Conservation (phyloP, 2,329 filamentous ascomycete genomes). For the Cladorrhinum sp. region DNA sequence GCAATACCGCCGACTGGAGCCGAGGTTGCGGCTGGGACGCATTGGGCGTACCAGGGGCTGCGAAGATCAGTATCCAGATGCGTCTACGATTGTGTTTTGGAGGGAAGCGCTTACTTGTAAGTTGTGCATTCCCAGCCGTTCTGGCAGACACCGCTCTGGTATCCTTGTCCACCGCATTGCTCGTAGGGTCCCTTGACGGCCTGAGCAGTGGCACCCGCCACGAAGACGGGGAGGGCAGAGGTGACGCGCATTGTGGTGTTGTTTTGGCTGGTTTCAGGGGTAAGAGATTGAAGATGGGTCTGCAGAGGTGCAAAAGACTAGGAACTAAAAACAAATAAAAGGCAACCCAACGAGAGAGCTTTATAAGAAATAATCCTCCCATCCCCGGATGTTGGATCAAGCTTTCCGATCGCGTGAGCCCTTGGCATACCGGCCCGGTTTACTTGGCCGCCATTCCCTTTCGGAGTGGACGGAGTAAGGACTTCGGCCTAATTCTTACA, state of each 20-base stretch:
- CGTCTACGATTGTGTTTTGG: too few relatives aligned
- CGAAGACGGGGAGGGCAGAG: conserved; percentile 10
- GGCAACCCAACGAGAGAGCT: not conserved
- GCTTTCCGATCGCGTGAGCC: not conserved
- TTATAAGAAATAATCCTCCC: not conserved
- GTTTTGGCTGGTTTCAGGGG: not conserved
- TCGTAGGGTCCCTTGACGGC: conserved; percentile 10
- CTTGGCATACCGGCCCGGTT: conserved; percentile 3
- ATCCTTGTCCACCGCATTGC: conserved; percentile 23
- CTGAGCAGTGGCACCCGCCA: conserved; percentile 14
- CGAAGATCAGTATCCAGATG: not conserved
- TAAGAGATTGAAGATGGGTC: not conserved
- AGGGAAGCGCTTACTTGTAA: conserved; percentile 20
- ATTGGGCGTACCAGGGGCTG: conserved; percentile 22
- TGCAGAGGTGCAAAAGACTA: not conserved
- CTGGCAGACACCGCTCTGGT: conserved; percentile 20
- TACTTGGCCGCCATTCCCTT: conserved; percentile 1
- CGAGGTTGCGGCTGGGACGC: conserved; percentile 12
- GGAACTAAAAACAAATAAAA: not conserved
- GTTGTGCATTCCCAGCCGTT: conserved; percentile 24
- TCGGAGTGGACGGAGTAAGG: not conserved
- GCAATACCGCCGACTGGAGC: not conserved
- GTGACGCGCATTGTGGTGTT: conserved; percentile 13
- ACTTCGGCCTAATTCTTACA: not conserved
- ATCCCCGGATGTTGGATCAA: not conserved